These are phyloP conservation scores for Zostera marina DNA, from an alignment of 116 monocot genomes.

Conservation along the genomic window DNA sequence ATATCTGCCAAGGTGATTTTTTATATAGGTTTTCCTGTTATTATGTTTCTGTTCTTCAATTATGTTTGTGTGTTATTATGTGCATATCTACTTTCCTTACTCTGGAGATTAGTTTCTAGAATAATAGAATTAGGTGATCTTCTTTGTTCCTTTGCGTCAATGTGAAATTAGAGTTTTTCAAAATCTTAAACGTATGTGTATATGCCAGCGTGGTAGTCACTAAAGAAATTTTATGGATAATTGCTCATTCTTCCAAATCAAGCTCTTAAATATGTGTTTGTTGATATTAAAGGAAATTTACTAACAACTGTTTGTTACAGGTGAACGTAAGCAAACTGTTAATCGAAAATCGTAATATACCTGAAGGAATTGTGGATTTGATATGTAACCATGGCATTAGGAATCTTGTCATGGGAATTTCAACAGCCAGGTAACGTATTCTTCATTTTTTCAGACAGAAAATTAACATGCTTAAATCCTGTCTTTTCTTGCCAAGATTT, in stretches of 20 bases:
- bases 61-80: background rate
- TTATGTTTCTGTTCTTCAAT: background rate
- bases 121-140: too few relatives aligned
- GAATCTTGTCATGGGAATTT: constrained; percentile 57
- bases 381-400: constrained; percentile 24
- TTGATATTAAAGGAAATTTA: background rate
- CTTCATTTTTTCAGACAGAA: background rate
- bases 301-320: constrained; percentile 13
- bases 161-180: too few relatives aligned
- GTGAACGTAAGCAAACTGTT: constrained; percentile 32
- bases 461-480: background rate
- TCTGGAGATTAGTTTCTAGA: too few relatives aligned
- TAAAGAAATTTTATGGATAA: background rate
- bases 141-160: too few relatives aligned
- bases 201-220: too few relatives aligned
- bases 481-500: background rate
- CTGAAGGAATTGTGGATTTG: constrained; percentile 47
- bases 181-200: too few relatives aligned
- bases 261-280: too few relatives aligned
- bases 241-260: background rate
- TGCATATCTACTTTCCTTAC: background rate
- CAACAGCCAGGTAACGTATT: constrained; percentile 34
- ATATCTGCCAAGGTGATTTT: constrained; percentile 30
- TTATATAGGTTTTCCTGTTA: background rate
- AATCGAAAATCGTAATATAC: constrained; percentile 30